Evolutionary conservation across 768 basidiomycete genomes (phyloP).

Genomic region (Auricularia sp.): DNA sequence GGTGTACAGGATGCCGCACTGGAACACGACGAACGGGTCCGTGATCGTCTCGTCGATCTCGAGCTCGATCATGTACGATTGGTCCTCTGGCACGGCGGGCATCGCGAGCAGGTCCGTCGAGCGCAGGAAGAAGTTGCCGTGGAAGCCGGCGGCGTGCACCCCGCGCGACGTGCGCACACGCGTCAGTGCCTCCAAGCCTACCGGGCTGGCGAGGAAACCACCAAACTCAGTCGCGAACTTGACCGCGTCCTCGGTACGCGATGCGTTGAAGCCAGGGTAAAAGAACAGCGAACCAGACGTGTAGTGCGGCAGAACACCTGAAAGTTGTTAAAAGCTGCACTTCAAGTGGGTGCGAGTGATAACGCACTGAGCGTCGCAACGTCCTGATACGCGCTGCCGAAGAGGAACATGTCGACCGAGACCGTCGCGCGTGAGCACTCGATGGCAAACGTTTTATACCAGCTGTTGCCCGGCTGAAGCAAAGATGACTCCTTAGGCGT

Average conservation of each 20-base stretch:
- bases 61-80: constrained; percentile 91
- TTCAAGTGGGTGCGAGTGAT: neutral
- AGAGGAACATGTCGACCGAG: constrained; percentile 98
- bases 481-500: constrained; percentile 93
- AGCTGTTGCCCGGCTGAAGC: constrained; percentile 85
- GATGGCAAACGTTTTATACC: constrained; percentile 99
- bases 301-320: constrained; percentile 92
- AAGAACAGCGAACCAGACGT: constrained; percentile 98
- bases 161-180: constrained; percentile 96
- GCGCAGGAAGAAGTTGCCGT: constrained; percentile 97
- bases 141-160: constrained; percentile 79
- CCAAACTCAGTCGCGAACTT: constrained; percentile 98
- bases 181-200: constrained; percentile 97
- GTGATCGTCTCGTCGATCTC: constrained; percentile 93
- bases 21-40: constrained; percentile 84
- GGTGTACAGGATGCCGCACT: constrained; percentile 90
- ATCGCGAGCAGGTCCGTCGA: constrained; percentile 94
- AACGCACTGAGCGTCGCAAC: constrained; percentile 81
- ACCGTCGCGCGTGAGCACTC: constrained; percentile 96
- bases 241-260: constrained; percentile 86
- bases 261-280: constrained; percentile 96
- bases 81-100: constrained; percentile 93
- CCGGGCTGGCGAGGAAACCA: constrained; percentile 82
- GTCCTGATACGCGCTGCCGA: constrained; percentile 87
- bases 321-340: neutral